Evolutionary conservation across 164 flowering plant genomes (phyloP).

Genomic region (Kingdonia uniflora): DNA sequence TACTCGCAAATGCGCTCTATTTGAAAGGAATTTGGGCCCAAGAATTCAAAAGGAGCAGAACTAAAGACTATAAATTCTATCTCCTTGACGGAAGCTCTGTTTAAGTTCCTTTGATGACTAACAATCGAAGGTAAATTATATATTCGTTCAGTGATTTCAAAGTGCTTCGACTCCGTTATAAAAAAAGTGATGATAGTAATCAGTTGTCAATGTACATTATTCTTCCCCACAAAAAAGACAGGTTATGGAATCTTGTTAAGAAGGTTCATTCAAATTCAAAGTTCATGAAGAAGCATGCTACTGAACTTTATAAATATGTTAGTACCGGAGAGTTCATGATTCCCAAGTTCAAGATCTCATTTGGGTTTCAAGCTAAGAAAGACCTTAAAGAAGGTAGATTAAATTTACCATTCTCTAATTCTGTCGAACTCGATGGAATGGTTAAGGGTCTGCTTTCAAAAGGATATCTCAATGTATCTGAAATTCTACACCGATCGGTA

Average conservation of each 20-base stretch:
- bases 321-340: neutral
- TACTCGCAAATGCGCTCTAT: neutral
- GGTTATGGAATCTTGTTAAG: constrained; percentile 9
- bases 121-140: neutral
- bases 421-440: too few species aligned
- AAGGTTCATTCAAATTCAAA: constrained; percentile 3
- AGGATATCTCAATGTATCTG: too few species aligned
- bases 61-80: neutral
- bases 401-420: too few species aligned
- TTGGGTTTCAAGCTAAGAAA: too few species aligned
- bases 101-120: constrained; percentile 16
- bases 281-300: constrained; percentile 7
- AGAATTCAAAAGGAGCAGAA: neutral
- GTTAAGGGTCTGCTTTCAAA: too few species aligned
- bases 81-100: neutral
- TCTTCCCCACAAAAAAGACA: constrained; percentile 18
- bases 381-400: too few species aligned
- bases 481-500: too few species aligned
- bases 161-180: constrained; percentile 15
- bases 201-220: constrained; percentile 19
- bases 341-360: too few species aligned
- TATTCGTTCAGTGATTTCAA: constrained; percentile 5
- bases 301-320: constrained; percentile 9
- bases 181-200: neutral
- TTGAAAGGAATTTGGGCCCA: neutral